Conservation (phyloP, 1,139 yeast species). For the Saccharomyces hybrid region DNA sequence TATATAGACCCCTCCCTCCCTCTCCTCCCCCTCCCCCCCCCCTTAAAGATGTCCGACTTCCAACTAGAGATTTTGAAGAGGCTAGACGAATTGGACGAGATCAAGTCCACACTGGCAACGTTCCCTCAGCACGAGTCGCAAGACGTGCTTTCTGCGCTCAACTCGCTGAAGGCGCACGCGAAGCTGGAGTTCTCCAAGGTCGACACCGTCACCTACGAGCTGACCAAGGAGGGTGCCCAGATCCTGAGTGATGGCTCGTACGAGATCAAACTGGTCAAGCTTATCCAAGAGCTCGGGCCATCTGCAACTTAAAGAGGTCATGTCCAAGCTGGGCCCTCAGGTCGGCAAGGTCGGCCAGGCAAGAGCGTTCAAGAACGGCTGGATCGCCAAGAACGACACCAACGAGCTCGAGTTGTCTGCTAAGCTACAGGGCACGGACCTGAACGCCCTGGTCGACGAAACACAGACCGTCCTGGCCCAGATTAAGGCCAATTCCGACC, state of each 20-base stretch:
- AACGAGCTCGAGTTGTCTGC: conserved; percentile 50
- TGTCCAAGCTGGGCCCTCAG: conserved; percentile 63
- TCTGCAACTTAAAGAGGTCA: conserved; percentile 71
- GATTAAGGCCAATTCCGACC: conserved; percentile 31
- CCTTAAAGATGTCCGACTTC: conserved; percentile 34
- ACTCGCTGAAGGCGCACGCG: conserved; percentile 75
- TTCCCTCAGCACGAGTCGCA: conserved; percentile 49
- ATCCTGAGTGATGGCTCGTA: conserved; percentile 79
- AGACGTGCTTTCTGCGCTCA: conserved; percentile 65
- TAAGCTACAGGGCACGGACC: conserved; percentile 35
- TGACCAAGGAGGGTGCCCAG: conserved; percentile 77
- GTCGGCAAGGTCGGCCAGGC: conserved; percentile 88
- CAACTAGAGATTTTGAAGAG: conserved; percentile 47
- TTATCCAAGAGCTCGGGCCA: conserved; percentile 72
- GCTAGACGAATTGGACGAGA: conserved; percentile 52
- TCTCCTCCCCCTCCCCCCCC: too few species aligned
- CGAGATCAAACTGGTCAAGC: conserved; percentile 76
- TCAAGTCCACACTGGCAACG: conserved; percentile 54
- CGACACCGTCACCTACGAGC: conserved; percentile 68
- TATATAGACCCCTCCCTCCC: neutral
- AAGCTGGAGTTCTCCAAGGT: conserved; percentile 70
- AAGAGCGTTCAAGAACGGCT: conserved; percentile 95
- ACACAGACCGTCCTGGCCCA: conserved; percentile 59
- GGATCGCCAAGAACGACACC: conserved; percentile 88
- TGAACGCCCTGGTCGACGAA: conserved; percentile 42